A percentile compares a stretch with the other conserved stretches of the same genome.
Conservation (phyloP, 768 basidiomycete species). For the Leccinum longicurvipes region DNA sequence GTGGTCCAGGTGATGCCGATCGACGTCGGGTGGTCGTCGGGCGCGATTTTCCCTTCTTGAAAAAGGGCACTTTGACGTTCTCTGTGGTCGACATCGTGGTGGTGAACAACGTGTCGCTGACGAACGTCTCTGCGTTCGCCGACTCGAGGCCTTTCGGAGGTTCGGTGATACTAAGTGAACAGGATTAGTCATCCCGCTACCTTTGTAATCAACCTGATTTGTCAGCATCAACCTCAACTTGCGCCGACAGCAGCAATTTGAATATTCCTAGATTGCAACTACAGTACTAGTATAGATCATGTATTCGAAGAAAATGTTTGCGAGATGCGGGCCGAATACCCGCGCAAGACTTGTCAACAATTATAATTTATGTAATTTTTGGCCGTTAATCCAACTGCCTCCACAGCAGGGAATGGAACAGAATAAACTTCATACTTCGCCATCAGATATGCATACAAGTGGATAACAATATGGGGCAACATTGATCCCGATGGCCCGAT, state of each 20-base stretch:
- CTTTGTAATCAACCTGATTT: conserved; percentile 12
- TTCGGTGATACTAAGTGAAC: too few species aligned
- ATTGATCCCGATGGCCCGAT: conserved; percentile 3
- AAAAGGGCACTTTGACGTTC: conserved; percentile 70
- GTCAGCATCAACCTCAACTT: conserved; percentile 6
- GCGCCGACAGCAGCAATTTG: not conserved
- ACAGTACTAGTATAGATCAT: too few species aligned
- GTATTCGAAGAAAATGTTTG: not conserved
- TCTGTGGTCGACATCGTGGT: conserved; percentile 32
- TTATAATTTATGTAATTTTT: not conserved
- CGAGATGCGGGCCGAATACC: not conserved
- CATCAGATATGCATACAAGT: not conserved
- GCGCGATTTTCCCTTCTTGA: conserved; percentile 80
- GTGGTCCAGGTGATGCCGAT: conserved; percentile 55
- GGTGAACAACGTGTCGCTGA: not conserved
- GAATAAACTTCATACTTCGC: not conserved
- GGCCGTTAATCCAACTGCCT: not conserved
- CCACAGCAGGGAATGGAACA: not conserved
- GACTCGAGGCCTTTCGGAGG: too few species aligned
- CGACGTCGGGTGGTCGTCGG: conserved; percentile 76
- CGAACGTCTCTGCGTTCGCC: not conserved
- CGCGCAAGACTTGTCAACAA: too few species aligned
- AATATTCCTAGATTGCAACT: not conserved
- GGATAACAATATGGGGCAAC: not conserved
- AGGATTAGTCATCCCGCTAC: conserved; percentile 17